Base-by-base conservation (phyloP, 495 filamentous ascomycete species). In the Endocarpon pusillum region DNA sequence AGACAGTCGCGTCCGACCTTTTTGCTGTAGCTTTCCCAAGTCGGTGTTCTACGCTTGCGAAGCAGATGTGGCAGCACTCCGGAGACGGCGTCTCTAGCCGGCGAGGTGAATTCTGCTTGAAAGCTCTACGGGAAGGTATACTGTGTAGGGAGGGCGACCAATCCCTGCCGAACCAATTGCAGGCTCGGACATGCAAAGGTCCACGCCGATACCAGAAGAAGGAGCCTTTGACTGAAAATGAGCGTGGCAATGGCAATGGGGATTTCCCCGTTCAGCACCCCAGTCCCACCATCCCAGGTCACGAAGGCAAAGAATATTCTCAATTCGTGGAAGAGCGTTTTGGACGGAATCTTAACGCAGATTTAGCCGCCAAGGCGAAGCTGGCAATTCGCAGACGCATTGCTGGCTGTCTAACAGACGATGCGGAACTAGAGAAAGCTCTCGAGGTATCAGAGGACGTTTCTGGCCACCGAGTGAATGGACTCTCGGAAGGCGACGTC, bases 61-160 rank as follows among this genome's bases (percentile, higher is more conserved):
- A 94, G 48, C 66, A 77, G 42, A 93, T 86, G 46, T 97, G 89
- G 89, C 89, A 94, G 42, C 89, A 97, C 51, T 73, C 82, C 4
- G 89, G 89, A n/a, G 84, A 93, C 42, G 89, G 89, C 4, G 64
- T 96, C 17, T 94, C 85, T 2, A 92, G 84, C 53, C 78, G 89
- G 26, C 71, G 85, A 12, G 85, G 81, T 10, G 89, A 94, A 47
- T 92, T 86, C 50, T 94, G 82, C 50, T 71, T 80, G 32, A 54
- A 59, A 22, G 66, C 82, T 9, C 70, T 92, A 43, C 64, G 71
- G 15, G 75, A 86, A 37, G 75, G 77, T 1, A 56, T 73, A 18
- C 59, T 96, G 18, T 61, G 77, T 3, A 67, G 72, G 17, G 57
- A 66, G 19, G 57, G 39, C 21, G 42, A 2, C 6, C 38, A 14